Conservation (phyloP, 2,329 filamentous ascomycete genomes). For the Chrysoporthe puriensis region DNA sequence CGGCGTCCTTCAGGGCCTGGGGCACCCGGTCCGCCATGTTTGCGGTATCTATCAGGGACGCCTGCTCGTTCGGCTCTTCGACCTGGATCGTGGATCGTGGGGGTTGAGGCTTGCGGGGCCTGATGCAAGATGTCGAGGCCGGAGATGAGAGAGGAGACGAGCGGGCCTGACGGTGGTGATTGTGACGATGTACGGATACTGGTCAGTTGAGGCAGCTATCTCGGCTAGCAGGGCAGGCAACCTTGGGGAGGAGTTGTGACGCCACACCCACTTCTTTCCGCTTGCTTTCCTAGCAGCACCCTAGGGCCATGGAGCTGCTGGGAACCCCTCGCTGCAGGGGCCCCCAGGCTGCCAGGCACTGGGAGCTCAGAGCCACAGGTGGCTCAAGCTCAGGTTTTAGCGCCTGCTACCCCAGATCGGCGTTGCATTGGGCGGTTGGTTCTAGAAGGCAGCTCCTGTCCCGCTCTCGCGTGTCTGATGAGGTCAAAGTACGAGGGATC, state of each 20-base stretch:
- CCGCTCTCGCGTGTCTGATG: conserved; percentile 10
- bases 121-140: not conserved
- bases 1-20: conserved; percentile 73
- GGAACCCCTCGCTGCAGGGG: not conserved
- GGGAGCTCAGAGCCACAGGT: conserved; percentile 2
- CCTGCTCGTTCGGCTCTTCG: not conserved
- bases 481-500: not conserved
- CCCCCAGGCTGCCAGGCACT: not conserved
- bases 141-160: not conserved
- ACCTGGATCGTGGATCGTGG: no score
- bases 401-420: conserved; percentile 7
- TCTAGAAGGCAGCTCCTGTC: not conserved
- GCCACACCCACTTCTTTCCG: not conserved
- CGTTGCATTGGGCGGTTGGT: not conserved
- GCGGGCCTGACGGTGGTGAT: not conserved
- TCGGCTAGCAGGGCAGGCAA: conserved; percentile 1
- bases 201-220: not conserved
- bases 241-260: not conserved
- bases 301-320: not conserved
- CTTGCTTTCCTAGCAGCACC: no score
- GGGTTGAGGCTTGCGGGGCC: not conserved
- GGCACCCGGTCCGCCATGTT: conserved; percentile 76
- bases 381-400: conserved; percentile 2
- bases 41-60: not conserved
- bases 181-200: not conserved